phyloP scores from a whole-genome alignment of 345 rosid species.

The Eucalyptus erythrocorys region DNA sequence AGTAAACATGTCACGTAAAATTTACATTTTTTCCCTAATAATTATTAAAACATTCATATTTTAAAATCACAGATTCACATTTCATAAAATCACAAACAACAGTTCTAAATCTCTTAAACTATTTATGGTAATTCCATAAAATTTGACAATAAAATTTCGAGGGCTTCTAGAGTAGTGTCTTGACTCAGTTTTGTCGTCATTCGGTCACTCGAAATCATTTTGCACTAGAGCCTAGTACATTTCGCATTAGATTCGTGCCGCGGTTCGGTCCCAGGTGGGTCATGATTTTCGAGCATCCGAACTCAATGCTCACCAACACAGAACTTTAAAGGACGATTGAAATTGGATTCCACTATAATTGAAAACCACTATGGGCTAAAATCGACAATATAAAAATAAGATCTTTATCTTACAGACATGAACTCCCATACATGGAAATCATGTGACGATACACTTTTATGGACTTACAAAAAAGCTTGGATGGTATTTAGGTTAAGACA shows the following conservation, averaged over 20 bases:
- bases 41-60: no score
- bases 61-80: background rate
- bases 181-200: background rate
- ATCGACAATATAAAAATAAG: background rate
- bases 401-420: background rate
- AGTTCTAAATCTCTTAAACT: no score
- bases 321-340: background rate
- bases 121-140: background rate
- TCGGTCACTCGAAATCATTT: background rate
- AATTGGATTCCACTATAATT: background rate
- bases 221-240: background rate
- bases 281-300: background rate
- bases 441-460: background rate
- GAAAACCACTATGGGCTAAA: background rate
- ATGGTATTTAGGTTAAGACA: background rate
- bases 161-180: background rate
- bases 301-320: background rate
- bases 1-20: background rate
- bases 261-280: background rate
- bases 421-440: background rate
- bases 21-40: background rate
- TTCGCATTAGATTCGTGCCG: background rate
- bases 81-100: background rate
- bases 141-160: background rate
- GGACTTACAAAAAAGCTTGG: background rate